These are phyloP conservation scores for Kodamaea arcana DNA, from an alignment of 1,139 yeast species.

Conservation along the genomic window DNA sequence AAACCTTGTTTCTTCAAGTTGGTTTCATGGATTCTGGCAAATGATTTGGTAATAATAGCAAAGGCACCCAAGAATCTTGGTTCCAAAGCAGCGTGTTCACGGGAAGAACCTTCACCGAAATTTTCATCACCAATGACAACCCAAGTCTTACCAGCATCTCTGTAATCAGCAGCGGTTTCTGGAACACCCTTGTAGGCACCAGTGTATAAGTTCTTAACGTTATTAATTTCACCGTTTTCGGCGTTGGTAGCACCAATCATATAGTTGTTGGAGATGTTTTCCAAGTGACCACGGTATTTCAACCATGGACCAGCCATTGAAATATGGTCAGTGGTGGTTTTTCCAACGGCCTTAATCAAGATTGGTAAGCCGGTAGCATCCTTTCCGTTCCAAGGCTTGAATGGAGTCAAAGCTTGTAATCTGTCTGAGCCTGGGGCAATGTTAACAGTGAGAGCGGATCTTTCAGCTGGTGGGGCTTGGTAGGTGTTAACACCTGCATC, in stretches of 20 bases:
- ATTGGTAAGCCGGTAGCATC: conserved; percentile 88
- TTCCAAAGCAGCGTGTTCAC: conserved; percentile 99
- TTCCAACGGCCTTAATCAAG: conserved; percentile 93
- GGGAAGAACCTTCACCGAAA: conserved; percentile 99
- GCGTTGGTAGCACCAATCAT: conserved; percentile 99
- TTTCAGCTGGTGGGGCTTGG: conserved; percentile 95
- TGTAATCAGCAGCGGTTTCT: conserved; percentile 91
- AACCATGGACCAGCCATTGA: conserved; percentile 99
- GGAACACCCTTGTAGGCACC: conserved; percentile 95
- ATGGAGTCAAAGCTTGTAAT: conserved; percentile 49
- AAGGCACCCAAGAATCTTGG: conserved; percentile 99
- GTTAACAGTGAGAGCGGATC: conserved; percentile 67
- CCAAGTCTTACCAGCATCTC: conserved; percentile 90
- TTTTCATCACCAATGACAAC: conserved; percentile 99
- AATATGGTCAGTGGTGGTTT: conserved; percentile 98
- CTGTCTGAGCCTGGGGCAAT: conserved; percentile 78
- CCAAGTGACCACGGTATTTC: conserved; percentile 99
- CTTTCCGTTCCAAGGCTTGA: conserved; percentile 86
- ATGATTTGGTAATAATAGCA: conserved; percentile 94
- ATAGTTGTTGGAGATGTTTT: conserved; percentile 97
- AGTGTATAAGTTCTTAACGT: conserved; percentile 82
- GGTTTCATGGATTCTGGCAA: conserved; percentile 81
- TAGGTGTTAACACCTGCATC: conserved; percentile 94
- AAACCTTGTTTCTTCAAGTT: conserved; percentile 41
- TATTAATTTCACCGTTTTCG: conserved; percentile 94